A percentile compares a stretch with the other conserved stretches of the same genome.
Conservation (phyloP, 495 filamentous ascomycete genomes). For the Chaetomium tenue region DNA sequence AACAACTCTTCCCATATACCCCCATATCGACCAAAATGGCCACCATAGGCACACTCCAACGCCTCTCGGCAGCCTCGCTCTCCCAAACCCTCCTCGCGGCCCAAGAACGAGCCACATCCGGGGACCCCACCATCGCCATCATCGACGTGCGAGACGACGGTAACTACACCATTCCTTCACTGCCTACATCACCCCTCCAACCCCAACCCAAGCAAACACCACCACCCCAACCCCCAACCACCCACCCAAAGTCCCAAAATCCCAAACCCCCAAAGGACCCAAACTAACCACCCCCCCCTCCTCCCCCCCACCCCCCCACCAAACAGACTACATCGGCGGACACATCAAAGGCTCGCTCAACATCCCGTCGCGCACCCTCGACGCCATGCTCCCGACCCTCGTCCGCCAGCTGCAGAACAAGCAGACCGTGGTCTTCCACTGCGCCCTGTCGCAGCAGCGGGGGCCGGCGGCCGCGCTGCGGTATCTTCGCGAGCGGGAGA, state of each 20-base stretch:
- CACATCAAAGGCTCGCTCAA: constrained; percentile 79
- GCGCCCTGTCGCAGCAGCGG: constrained; percentile 86
- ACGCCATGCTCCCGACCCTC: constrained; percentile 75
- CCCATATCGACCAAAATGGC: constrained; percentile 31
- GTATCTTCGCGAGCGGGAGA: constrained; percentile 65
- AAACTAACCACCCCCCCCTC: neutral
- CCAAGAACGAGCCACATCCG: constrained; percentile 22
- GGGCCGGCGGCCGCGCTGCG: constrained; percentile 67
- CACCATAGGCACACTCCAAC: constrained; percentile 60
- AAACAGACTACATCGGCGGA: constrained; percentile 81
- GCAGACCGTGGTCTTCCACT: constrained; percentile 89
- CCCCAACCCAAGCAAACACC: neutral
- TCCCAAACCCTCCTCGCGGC: constrained; percentile 51
- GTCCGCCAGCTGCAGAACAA: constrained; percentile 74
- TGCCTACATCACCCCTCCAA: neutral
- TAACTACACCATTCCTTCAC: constrained; percentile 33
- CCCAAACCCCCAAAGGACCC: neutral
- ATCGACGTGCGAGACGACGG: constrained; percentile 88
- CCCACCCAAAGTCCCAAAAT: no score
- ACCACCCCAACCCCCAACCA: no score
- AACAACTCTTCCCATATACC: neutral
- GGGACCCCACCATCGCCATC: constrained; percentile 56
- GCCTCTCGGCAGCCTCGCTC: constrained; percentile 62
- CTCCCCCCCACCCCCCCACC: neutral
- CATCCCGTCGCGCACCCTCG: constrained; percentile 69